A percentile compares a stretch with the other conserved stretches of the same genome.
Evolutionary conservation across 352 stramenopile species (phyloP).

Genomic region (Phytophthora hybrid): DNA sequence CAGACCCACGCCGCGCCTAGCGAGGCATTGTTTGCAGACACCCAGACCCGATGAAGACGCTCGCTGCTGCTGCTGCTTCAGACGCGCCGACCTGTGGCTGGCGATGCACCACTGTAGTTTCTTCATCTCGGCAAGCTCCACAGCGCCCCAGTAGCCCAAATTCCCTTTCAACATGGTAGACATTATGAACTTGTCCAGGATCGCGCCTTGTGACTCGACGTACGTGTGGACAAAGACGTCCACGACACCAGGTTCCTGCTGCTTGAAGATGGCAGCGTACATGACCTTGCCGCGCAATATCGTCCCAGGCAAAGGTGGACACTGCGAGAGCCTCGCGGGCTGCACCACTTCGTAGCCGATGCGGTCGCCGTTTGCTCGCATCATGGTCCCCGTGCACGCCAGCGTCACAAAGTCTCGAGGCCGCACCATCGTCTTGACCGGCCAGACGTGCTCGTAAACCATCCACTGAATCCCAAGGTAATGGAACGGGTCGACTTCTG

Average conservation of each 20-base stretch:
- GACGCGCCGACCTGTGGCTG: constrained; percentile 13
- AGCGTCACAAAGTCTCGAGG: constrained; percentile 46
- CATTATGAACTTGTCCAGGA: constrained; percentile 27
- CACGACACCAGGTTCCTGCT: constrained; percentile 29
- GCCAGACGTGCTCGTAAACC: constrained; percentile 27
- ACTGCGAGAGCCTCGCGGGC: constrained; percentile 41
- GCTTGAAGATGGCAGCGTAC: constrained; percentile 33
- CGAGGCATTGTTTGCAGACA: constrained; percentile 20
- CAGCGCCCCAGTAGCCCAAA: constrained; percentile 17
- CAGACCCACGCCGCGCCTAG: constrained; percentile 2
- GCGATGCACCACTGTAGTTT: constrained; percentile 39
- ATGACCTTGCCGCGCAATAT: constrained; percentile 24
- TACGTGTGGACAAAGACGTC: constrained; percentile 32
- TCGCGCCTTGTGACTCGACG: constrained; percentile 20
- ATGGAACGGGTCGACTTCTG: constrained; percentile 39
- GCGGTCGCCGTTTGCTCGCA: constrained; percentile 36
- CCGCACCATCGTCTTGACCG: constrained; percentile 31
- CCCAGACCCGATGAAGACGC: constrained; percentile 14
- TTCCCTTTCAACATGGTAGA: constrained; percentile 13
- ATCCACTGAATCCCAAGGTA: constrained; percentile 45
- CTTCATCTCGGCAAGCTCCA: constrained; percentile 32
- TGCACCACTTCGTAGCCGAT: constrained; percentile 56
- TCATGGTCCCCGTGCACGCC: constrained; percentile 38
- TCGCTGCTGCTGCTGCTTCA: constrained; percentile 24
- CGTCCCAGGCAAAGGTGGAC: constrained; percentile 30